Conservation (phyloP, 2,329 filamentous ascomycete species). For the Amphichorda felina region DNA sequence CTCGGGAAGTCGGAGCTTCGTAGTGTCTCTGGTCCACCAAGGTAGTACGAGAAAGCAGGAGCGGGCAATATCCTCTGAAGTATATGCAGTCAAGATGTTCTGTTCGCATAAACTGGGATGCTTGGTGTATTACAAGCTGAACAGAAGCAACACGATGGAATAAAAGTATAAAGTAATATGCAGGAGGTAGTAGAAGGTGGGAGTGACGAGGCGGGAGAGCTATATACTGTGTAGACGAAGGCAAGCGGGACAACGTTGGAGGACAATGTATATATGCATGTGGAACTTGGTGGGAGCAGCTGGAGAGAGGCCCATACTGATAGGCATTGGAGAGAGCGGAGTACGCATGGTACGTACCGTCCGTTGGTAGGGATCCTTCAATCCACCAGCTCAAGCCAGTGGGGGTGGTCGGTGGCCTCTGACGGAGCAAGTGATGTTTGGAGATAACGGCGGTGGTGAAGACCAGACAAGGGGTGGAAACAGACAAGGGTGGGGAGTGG, state of each 20-base stretch:
- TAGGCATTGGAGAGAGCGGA: conserved; percentile 1
- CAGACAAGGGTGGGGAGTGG: conserved; percentile 1
- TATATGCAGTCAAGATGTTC: not conserved
- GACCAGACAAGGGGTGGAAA: not conserved
- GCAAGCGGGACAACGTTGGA: not conserved
- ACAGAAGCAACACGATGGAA: not conserved
- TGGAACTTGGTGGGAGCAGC: not conserved
- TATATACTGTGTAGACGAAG: conserved; percentile 1
- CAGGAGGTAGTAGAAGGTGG: not conserved
- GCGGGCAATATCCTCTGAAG: not conserved
- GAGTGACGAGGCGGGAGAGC: not conserved
- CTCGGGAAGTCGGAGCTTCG: not conserved
- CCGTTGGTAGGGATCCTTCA: not conserved
- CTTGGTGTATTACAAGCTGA: too few species aligned
- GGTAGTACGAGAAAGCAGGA: not conserved
- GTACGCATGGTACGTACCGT: not conserved
- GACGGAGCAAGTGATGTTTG: not conserved
- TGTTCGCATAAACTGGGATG: too few species aligned
- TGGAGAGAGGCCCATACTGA: not conserved
- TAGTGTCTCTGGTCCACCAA: not conserved
- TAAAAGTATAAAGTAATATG: not conserved
- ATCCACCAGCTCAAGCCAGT: not conserved
- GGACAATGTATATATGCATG: not conserved
- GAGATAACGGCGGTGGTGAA: not conserved
- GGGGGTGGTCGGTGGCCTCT: not conserved